Percentiles rank a stretch among this genome's conserved stretches.
Conservation (phyloP, 805 yeast genomes). For the Nakazawaea siamensis region DNA sequence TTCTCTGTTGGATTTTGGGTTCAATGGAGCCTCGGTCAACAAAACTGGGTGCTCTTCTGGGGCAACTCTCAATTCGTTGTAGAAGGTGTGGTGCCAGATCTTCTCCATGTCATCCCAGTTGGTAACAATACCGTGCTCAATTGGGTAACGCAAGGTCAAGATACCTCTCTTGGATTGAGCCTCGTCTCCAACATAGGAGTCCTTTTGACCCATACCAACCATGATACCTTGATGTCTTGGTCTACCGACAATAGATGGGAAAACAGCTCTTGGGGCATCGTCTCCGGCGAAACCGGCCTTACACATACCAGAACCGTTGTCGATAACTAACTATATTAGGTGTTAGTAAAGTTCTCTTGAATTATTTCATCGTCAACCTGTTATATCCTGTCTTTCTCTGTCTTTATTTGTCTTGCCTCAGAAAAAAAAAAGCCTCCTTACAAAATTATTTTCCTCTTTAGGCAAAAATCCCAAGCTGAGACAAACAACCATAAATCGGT, state of each 20-base stretch:
- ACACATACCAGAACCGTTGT: slow-evolving; percentile 99
- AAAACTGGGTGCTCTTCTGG: slow-evolving; percentile 99
- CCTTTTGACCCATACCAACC: slow-evolving; percentile 99
- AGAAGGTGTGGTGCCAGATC: slow-evolving; percentile 99
- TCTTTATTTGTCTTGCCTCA: too few relatives aligned
- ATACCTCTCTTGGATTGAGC: slow-evolving; percentile 99
- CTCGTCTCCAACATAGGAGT: slow-evolving; percentile 99
- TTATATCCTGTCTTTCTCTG: background rate
- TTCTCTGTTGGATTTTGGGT: slow-evolving; percentile 99
- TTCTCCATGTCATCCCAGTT: slow-evolving; percentile 99
- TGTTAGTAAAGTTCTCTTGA: slow-evolving; percentile 22
- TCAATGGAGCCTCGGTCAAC: slow-evolving; percentile 99
- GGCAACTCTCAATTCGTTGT: slow-evolving; percentile 99
- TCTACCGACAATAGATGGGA: slow-evolving; percentile 99
- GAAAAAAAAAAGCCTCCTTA: too few relatives aligned
- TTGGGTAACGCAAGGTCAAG: slow-evolving; percentile 96
- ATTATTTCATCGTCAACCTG: background rate
- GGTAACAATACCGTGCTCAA: slow-evolving; percentile 99
- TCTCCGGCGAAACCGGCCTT: slow-evolving; percentile 99
- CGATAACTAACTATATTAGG: slow-evolving; percentile 61
- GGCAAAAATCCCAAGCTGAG: too few relatives aligned
- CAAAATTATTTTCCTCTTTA: too few relatives aligned
- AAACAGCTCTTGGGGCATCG: slow-evolving; percentile 99
- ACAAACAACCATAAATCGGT: too few relatives aligned
- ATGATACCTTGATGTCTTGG: slow-evolving; percentile 99